phyloP scores from a whole-genome alignment of 176 grass and related monocot species.

The Dendrocalamus sinicus region DNA sequence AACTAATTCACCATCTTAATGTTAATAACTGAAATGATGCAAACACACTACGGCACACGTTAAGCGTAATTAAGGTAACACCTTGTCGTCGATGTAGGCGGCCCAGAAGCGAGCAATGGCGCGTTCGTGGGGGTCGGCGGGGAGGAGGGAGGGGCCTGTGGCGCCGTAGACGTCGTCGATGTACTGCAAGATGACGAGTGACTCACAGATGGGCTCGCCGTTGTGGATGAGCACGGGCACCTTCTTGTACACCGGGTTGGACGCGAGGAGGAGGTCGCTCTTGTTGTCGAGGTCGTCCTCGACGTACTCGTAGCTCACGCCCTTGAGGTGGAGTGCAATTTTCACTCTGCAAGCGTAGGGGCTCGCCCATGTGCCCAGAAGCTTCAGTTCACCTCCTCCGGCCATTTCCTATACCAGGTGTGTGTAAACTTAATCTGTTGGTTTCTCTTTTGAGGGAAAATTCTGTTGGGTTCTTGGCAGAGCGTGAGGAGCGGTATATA shows the following conservation, averaged over 20 bases:
- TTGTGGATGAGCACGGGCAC: conserved; percentile 67
- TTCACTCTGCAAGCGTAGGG: conserved; percentile 34
- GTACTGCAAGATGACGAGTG: conserved; percentile 57
- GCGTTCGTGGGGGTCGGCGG: conserved; percentile 52
- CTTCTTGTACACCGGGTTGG: conserved; percentile 50
- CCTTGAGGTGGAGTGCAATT: conserved; percentile 44
- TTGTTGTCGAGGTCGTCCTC: conserved; percentile 38
- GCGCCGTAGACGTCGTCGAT: conserved; percentile 51
- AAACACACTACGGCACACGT: too few relatives aligned
- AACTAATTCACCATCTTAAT: too few relatives aligned
- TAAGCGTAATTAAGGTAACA: background rate
- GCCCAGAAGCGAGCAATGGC: conserved; percentile 61
- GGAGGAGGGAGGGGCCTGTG: conserved; percentile 35
- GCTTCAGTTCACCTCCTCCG: conserved; percentile 33
- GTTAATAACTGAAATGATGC: too few relatives aligned
- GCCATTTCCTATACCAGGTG: background rate
- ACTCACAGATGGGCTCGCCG: conserved; percentile 45
- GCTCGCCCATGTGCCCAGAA: conserved; percentile 40
- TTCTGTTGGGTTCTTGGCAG: background rate
- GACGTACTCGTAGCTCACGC: conserved; percentile 24
- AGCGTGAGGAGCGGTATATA: background rate
- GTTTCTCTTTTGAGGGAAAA: too few relatives aligned
- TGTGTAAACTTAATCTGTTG: too few relatives aligned
- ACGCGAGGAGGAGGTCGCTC: conserved; percentile 42
- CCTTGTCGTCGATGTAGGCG: conserved; percentile 63